Evolutionary conservation across 2,329 filamentous ascomycete genomes (phyloP).

Genomic region (Penicillium expansum): DNA sequence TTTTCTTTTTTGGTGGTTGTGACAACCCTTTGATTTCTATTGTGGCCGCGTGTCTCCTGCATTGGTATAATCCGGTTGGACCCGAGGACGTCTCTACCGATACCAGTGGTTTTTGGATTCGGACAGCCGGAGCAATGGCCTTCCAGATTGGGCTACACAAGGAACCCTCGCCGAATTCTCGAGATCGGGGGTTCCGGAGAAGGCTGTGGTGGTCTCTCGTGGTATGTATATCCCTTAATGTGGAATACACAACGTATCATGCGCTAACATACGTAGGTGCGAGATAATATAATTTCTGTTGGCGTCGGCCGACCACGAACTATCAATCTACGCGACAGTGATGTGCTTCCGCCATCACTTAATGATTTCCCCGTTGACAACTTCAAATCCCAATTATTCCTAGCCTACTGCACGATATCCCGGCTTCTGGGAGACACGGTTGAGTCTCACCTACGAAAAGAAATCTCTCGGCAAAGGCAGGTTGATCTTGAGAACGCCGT

Average conservation of each 20-base stretch:
- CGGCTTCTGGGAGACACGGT: slow-evolving; percentile 43
- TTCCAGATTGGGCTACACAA: slow-evolving; percentile 46
- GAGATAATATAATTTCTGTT: slow-evolving; percentile 43
- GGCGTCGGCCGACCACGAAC: slow-evolving; percentile 43
- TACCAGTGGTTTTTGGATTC: slow-evolving; percentile 45
- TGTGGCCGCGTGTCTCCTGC: slow-evolving; percentile 39
- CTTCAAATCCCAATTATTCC: slow-evolving; percentile 35
- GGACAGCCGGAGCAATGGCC: slow-evolving; percentile 42
- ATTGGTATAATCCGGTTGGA: slow-evolving; percentile 47
- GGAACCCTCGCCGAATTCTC: slow-evolving; percentile 35
- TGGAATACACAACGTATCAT: not conserved
- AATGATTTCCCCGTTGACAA: slow-evolving; percentile 35
- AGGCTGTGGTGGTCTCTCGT: slow-evolving; percentile 48
- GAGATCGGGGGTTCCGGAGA: slow-evolving; percentile 38
- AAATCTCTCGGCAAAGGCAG: slow-evolving; percentile 31
- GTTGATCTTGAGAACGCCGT: slow-evolving; percentile 39
- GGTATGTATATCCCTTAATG: slow-evolving; percentile 22
- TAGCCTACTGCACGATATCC: slow-evolving; percentile 41
- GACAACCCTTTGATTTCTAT: slow-evolving; percentile 43
- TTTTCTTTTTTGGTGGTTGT: slow-evolving; percentile 34
- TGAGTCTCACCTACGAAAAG: slow-evolving; percentile 37
- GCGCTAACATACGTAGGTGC: slow-evolving; percentile 23
- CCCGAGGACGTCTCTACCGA: slow-evolving; percentile 42
- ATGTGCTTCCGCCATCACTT: slow-evolving; percentile 38
- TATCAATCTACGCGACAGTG: slow-evolving; percentile 41